Conservation (phyloP, 2,329 filamentous ascomycete species). For the Reticulascus tulasneorum region DNA sequence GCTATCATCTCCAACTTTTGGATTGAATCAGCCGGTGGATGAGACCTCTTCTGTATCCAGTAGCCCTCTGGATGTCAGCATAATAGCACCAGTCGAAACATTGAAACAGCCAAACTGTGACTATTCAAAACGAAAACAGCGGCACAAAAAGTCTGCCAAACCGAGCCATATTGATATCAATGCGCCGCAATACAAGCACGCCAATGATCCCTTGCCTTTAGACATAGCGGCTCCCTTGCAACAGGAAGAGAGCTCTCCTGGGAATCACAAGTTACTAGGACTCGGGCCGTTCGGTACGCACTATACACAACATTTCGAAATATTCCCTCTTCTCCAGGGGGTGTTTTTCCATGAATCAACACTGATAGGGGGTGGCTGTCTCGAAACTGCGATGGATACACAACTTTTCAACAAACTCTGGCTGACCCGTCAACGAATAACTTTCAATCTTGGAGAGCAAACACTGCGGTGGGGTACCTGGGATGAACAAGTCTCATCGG, state of each 20-base stretch:
- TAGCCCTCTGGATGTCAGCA: no score
- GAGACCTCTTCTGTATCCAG: no score
- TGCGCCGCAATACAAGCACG: conserved; percentile 49
- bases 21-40: no score
- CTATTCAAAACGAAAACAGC: no score
- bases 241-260: no score
- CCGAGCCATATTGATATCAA: conserved; percentile 45
- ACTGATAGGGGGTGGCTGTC: conserved; percentile 50
- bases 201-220: conserved; percentile 48
- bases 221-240: no score
- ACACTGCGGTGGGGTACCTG: conserved; percentile 52
- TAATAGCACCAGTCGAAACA: no score
- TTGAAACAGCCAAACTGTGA: no score
- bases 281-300: conserved; percentile 57
- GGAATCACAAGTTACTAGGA: conserved; percentile 33
- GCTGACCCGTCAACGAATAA: conserved; percentile 26
- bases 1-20: conserved; percentile 14
- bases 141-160: conserved; percentile 38
- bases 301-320: conserved; percentile 60
- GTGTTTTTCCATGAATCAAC: conserved; percentile 59
- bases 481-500: conserved; percentile 56
- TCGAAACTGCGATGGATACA: conserved; percentile 34
- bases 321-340: conserved; percentile 52
- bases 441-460: conserved; percentile 45
- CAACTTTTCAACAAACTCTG: conserved; percentile 24